These are phyloP conservation scores for Drosera spatulata DNA, from an alignment of 179 eudicot species.

Conservation along the genomic window DNA sequence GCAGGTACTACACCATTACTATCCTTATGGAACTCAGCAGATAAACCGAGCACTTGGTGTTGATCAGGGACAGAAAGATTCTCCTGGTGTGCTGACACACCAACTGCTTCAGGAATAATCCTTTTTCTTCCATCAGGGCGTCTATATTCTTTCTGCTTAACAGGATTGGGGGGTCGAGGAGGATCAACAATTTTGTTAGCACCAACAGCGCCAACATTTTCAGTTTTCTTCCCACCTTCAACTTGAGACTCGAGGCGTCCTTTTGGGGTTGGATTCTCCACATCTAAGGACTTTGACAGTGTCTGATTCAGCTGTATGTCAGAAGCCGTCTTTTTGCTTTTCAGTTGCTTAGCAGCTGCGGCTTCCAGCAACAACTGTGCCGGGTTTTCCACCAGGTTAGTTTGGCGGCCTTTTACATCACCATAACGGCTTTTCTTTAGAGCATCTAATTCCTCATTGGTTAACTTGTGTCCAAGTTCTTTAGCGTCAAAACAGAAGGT, in stretches of 20 bases:
- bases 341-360: conserved; percentile 61
- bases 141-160: conserved; percentile 93
- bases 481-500: conserved; percentile 83
- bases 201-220: conserved; percentile 31
- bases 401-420: conserved; percentile 87
- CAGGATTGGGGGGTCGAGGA: conserved; percentile 61
- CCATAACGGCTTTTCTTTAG: conserved; percentile 86
- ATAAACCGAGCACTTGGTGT: conserved; percentile 32
- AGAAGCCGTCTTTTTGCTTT: conserved; percentile 34
- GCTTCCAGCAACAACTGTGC: conserved; percentile 95
- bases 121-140: conserved; percentile 96
- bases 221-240: conserved; percentile 50
- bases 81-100: conserved; percentile 53
- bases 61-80: conserved; percentile 25
- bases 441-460: conserved; percentile 68
- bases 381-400: conserved; percentile 88
- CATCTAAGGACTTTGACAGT: conserved; percentile 35
- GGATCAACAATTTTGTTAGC: conserved; percentile 39
- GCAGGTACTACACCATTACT: conserved; percentile 17
- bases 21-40: conserved; percentile 30
- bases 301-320: conserved; percentile 29
- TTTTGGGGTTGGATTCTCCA: conserved; percentile 16
- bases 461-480: conserved; percentile 78
- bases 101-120: conserved; percentile 96
- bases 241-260: conserved; percentile 36